These are phyloP conservation scores for Aspergillus haitiensis DNA, from an alignment of 495 filamentous ascomycete genomes.

Conservation along the genomic window DNA sequence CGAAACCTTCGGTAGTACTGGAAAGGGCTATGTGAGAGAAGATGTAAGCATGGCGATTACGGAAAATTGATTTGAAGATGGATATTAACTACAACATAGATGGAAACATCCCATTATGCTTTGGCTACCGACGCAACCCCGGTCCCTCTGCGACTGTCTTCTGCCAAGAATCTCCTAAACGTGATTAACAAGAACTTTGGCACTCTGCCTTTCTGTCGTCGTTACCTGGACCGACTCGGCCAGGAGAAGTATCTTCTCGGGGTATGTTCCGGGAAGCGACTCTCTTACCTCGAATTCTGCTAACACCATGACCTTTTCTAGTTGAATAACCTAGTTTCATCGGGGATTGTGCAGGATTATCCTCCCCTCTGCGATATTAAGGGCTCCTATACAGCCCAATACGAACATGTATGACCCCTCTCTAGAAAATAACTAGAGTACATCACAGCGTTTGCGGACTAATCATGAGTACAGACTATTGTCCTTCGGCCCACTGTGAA, in stretches of 20 bases:
- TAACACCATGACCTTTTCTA: conserved; percentile 34
- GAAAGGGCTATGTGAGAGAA: conserved; percentile 79
- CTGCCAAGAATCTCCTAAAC: conserved; percentile 77
- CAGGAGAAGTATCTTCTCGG: conserved; percentile 87
- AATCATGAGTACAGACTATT: conserved; percentile 64
- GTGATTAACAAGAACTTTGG: conserved; percentile 93
- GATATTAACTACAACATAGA: conserved; percentile 34
- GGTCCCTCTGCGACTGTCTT: conserved; percentile 65
- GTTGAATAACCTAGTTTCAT: conserved; percentile 84
- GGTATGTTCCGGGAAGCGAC: conserved; percentile 35
- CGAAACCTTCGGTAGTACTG: conserved; percentile 91
- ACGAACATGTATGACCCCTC: conserved; percentile 74
- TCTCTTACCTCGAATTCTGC: conserved; percentile 16
- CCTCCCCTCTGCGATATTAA: conserved; percentile 89
- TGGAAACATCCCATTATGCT: conserved; percentile 78
- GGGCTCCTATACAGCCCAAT: conserved; percentile 93
- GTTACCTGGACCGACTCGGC: conserved; percentile 82
- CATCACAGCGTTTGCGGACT: conserved; percentile 13
- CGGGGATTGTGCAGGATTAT: conserved; percentile 86
- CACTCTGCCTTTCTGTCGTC: conserved; percentile 80
- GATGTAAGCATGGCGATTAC: conserved; percentile 53
- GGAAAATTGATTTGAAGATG: conserved; percentile 9
- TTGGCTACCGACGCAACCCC: conserved; percentile 62
- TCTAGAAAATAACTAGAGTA: not conserved
- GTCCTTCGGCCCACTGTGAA: conserved; percentile 83